These are phyloP conservation scores for Silene vulgaris DNA, from an alignment of 179 eudicot genomes.

Conservation along the genomic window DNA sequence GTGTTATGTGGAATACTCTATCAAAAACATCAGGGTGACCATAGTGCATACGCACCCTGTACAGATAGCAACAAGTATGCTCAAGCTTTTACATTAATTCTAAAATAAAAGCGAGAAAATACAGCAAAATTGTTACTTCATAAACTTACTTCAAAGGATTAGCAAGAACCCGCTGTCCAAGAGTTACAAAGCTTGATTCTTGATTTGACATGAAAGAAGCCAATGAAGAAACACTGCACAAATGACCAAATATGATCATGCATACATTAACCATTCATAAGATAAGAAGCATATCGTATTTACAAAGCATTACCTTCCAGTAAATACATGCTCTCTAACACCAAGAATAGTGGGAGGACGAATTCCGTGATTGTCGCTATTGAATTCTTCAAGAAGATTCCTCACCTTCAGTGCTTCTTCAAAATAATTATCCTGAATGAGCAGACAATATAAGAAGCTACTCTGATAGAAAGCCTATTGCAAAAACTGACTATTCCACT, in stretches of 20 bases:
- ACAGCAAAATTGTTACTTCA: neutral
- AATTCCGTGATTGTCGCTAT: constrained; percentile 59
- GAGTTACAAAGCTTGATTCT: constrained; percentile 92
- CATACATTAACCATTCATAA: neutral
- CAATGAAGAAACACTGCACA: constrained; percentile 90
- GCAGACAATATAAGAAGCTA: neutral
- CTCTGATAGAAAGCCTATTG: neutral
- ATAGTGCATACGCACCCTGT: constrained; percentile 99
- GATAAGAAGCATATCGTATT: neutral
- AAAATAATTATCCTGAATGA: constrained; percentile 79
- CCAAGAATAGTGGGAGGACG: constrained; percentile 89
- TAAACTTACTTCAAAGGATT: constrained; percentile 83
- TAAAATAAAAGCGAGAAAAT: neutral
- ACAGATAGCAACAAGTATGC: constrained; percentile 5
- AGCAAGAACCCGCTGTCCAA: constrained; percentile 98
- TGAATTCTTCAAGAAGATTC: constrained; percentile 94
- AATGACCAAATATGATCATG: neutral
- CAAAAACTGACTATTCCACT: neutral
- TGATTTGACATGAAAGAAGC: constrained; percentile 99
- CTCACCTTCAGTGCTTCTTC: constrained; percentile 99
- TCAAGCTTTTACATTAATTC: neutral
- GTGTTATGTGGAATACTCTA: constrained; percentile 91
- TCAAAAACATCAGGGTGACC: constrained; percentile 99
- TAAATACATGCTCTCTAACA: constrained; percentile 96
- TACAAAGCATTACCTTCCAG: constrained; percentile 68